Base-by-base conservation (phyloP, 352 stramenopile species). In the Pythium angustatum region DNA sequence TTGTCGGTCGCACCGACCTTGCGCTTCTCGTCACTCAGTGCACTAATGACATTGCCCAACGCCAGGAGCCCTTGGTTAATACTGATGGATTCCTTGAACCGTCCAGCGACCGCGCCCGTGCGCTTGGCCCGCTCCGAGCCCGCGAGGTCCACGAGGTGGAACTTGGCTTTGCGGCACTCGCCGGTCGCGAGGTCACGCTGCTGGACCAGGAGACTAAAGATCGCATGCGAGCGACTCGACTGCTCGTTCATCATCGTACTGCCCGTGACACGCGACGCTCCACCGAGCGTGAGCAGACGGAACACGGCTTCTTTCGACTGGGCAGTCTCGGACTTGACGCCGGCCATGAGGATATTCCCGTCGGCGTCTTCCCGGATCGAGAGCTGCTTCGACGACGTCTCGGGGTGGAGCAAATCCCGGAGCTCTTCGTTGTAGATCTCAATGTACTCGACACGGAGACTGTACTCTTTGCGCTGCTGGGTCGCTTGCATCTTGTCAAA, bases 341-440 rank as follows among this genome's bases (percentile, higher is more conserved):
- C 91, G 6, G 86, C 71, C 43, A 90, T 79, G 26, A 94, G 65
- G 36, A 96, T 94, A 38, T 91, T 87, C 21, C 87, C 87, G 40
- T 90, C 83, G 14, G 65, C 83, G 33, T 91, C 81, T 71, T 94
- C 85, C 22, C 85, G 85, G 66, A 94, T 94, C 24, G 72, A 79
- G 12, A 94, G 58, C 74, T 93, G 82, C 72, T 91, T 93, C 34
- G 79, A 83, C 0, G 81, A 70, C 0, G 81, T 94, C 52, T 94
- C 84, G 0, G 82, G 78, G 33, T 91, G 90, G 8, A 99, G 80
- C 30, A 99, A 76, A 68, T 99, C 96, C 5, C 92, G 84, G 11
- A 99, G 81, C 57, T 98, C 91, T 86, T 99, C 97, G 60, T 99
- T 99, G 81, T 99, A 99, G 58, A 99, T 97, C 85, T 99, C 97